Evolutionary conservation across 2,329 filamentous ascomycete species (phyloP).

Genomic region (Pyrenophora tritici-repentis): DNA sequence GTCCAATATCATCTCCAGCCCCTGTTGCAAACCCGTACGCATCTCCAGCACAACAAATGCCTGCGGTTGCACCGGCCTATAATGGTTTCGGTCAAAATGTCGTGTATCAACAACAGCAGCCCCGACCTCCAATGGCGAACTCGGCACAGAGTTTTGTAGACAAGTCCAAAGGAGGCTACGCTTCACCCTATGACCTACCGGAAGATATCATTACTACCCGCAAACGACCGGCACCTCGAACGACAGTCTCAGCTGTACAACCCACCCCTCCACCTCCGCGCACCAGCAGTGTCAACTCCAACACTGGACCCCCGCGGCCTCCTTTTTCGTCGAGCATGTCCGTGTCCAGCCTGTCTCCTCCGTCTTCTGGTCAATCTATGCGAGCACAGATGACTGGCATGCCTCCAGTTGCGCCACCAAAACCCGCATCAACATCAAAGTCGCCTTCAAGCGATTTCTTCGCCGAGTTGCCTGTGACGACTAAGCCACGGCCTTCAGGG

Average conservation of each 20-base stretch:
- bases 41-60: slow-evolving; percentile 56
- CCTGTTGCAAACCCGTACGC: slow-evolving; percentile 54
- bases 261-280: slow-evolving; percentile 60
- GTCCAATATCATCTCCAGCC: slow-evolving; percentile 24
- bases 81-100: slow-evolving; percentile 38
- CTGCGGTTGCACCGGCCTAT: slow-evolving; percentile 39
- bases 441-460: slow-evolving; percentile 52
- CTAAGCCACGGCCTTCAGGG: slow-evolving; percentile 49
- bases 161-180: slow-evolving; percentile 88
- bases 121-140: slow-evolving; percentile 57
- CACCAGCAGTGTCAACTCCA: slow-evolving; percentile 62
- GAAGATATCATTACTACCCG: slow-evolving; percentile 79
- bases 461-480: slow-evolving; percentile 53
- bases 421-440: slow-evolving; percentile 36
- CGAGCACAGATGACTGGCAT: slow-evolving; percentile 39
- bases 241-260: slow-evolving; percentile 40
- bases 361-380: slow-evolving; percentile 47
- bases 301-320: slow-evolving; percentile 24
- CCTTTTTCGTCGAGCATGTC: slow-evolving; percentile 39
- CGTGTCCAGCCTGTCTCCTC: slow-evolving; percentile 47
- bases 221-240: slow-evolving; percentile 56
- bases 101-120: slow-evolving; percentile 38
- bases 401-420: slow-evolving; percentile 26
- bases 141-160: slow-evolving; percentile 79
- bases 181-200: slow-evolving; percentile 92